Conservation (phyloP, 1,139 yeast species). For the Taphrina confusa region DNA sequence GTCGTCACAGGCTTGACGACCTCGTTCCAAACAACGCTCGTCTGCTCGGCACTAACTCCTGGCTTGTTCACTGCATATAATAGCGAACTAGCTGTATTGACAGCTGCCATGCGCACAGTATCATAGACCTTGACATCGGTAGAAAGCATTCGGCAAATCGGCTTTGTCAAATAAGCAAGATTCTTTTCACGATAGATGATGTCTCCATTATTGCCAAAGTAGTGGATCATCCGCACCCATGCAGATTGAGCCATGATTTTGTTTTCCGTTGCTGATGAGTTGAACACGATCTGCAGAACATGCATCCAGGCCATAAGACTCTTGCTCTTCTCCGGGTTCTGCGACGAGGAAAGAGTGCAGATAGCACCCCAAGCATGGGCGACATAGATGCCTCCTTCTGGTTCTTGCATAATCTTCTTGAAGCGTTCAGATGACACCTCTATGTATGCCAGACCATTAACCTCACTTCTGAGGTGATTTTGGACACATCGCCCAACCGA, state of each 20-base stretch:
- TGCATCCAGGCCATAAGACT: slow-evolving; percentile 39
- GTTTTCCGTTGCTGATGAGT: slow-evolving; percentile 34
- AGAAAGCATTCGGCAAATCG: slow-evolving; percentile 18
- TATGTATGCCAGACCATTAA: slow-evolving; percentile 24
- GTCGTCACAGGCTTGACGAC: slow-evolving; percentile 24
- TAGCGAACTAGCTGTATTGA: slow-evolving; percentile 31
- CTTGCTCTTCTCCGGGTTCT: slow-evolving; percentile 38
- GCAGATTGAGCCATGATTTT: slow-evolving; percentile 36
- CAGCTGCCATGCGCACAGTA: slow-evolving; percentile 31
- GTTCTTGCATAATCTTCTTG: slow-evolving; percentile 34
- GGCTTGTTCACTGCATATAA: slow-evolving; percentile 34
- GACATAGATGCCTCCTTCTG: slow-evolving; percentile 38
- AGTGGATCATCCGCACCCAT: slow-evolving; percentile 37
- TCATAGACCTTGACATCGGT: neutral
- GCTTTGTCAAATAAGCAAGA: slow-evolving; percentile 14
- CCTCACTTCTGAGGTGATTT: slow-evolving; percentile 16
- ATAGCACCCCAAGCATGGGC: slow-evolving; percentile 39
- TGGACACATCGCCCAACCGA: slow-evolving; percentile 25
- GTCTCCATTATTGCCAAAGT: slow-evolving; percentile 26
- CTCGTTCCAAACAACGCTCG: slow-evolving; percentile 21
- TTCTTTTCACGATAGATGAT: slow-evolving; percentile 25
- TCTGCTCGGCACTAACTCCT: slow-evolving; percentile 2
- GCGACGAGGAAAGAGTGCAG: slow-evolving; percentile 37
- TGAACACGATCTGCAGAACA: slow-evolving; percentile 37
- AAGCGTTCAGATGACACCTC: slow-evolving; percentile 35